Evolutionary conservation across 768 basidiomycete genomes (phyloP), one percentile per base, ranked within the genome.

Genomic region (Dentipellis sp.): DNA sequence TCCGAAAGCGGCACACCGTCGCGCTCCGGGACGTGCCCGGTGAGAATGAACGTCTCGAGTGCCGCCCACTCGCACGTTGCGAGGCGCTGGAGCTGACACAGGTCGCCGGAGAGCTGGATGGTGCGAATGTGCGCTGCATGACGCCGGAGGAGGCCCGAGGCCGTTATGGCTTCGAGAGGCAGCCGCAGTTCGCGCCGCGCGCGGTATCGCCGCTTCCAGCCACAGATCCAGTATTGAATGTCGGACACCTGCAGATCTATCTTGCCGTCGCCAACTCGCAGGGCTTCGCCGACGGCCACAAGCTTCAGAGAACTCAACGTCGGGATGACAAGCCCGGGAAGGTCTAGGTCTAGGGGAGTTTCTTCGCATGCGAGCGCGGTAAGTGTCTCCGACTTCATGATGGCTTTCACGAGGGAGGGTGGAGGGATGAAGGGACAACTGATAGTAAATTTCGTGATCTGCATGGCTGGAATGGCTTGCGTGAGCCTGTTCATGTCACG

Each of bases 181-280:
- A 68, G 67, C 12, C 70, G 69, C 42, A 63, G 58, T 53, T 63
- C 63, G 3, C 66, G 63, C 38, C 70, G 69, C 0, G 65, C 60
- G 50, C 68, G 72, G 53, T 70, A 67, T 42, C 70, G 70, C 59
- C 67, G 68, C 54, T 69, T 61, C 69, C 69, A 70, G 39, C 69
- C 70, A 0, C 69, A 66, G 62, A 70, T 70, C 11, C 66, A 71
- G 59, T 70, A 70, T 21, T 58, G 64, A 45, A 65, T 65, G 17
- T 70, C 69, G 35, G 67, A 54, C 38, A 70, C 66, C 38, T 62
- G 64, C 52, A 68, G 63, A 38, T 71, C 68, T 1, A 65, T 68
- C 9, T 66, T 66, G 45, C 70, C 69, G 53, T 70, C 69, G 3
- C 69, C 69, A 48, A 70, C 66, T 9, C 69, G 69, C 2, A 70